Base-by-base conservation (phyloP, 768 basidiomycete species). In the Suillus luteus region DNA sequence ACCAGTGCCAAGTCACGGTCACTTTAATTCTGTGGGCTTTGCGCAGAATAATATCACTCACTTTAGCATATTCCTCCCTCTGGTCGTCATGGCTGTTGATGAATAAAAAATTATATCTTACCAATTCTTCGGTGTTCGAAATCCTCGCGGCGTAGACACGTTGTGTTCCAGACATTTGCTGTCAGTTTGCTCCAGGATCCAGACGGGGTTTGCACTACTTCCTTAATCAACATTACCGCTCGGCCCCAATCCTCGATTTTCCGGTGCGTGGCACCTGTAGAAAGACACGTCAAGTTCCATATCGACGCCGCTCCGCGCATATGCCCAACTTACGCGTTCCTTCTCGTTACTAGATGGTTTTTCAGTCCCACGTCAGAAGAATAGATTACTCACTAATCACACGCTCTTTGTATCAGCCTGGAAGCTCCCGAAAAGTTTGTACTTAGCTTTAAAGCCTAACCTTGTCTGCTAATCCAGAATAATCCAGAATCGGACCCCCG, bases 21-120 rank as follows among this genome's bases (percentile, higher is more conserved):
- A 51, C 24, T 17, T 55, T 24, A 8, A 24, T 24, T 57, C 12
- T 8, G 37, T 24, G 22, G 22, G 37, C 55, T 24, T 40, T 24
- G n/a, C 2, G 22, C 17, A 57, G 38, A 40, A 35, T 22, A 14
- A 52, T 51, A 51, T 31, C 27, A 22, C 27, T 51, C 15, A 15
- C 49, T 31, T 51, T 27, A 31, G 51, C 31, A 10, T 17, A 49
- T 7, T 49, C 15, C 8, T 38, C 55, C 37, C 57, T 41, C 57
- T 12, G 40, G 55, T 58, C 40, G 57, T 19, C 57, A 58, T 58
- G 57, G 22, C 38, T 14, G 22, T 40, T 57, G 55, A 57, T 55
- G 24, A 27, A 58, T 41, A 27, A 41, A 41, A 33, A 33, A 17
- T 27, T 6, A 17, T 31, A 15, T 27, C 38, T 22, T 37, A 55